Conservation (phyloP, 1,284 basidiomycete species). For the Fomitopsis palustris region DNA sequence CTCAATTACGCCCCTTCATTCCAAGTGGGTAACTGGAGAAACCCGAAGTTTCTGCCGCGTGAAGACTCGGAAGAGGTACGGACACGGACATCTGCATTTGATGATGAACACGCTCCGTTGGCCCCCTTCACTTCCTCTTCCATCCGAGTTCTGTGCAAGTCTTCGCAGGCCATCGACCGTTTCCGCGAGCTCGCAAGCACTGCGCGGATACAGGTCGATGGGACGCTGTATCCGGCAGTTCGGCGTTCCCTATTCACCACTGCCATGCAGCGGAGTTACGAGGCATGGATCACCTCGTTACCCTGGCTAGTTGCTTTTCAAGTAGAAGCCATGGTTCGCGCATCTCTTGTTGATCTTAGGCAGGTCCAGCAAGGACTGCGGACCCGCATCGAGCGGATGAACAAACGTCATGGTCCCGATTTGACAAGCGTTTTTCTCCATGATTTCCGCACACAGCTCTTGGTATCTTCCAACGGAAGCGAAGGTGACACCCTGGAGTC, state of each 20-base stretch:
- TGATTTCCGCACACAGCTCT: conserved; percentile 34
- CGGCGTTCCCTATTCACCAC: conserved; percentile 41
- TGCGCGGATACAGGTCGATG: conserved; percentile 33
- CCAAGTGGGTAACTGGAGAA: conserved; percentile 25
- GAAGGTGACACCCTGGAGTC: not conserved
- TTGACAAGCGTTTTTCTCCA: conserved; percentile 40
- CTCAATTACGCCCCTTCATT: conserved; percentile 43
- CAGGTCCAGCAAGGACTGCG: conserved; percentile 43
- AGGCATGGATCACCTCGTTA: conserved; percentile 33
- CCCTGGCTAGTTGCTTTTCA: conserved; percentile 55
- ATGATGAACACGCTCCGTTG: conserved; percentile 22
- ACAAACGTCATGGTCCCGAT: conserved; percentile 27
- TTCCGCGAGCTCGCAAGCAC: conserved; percentile 37
- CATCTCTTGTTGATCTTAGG: conserved; percentile 37
- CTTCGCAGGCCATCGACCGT: conserved; percentile 26
- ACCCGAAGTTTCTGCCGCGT: conserved; percentile 18
- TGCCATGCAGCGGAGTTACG: conserved; percentile 29
- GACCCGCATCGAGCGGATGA: conserved; percentile 30
- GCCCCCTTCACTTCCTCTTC: conserved; percentile 46
- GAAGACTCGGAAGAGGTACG: not conserved
- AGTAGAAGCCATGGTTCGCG: conserved; percentile 44
- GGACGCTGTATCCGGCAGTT: conserved; percentile 36
- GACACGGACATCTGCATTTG: conserved; percentile 19
- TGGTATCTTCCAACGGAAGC: conserved; percentile 23
- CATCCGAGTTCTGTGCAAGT: conserved; percentile 46